phyloP scores from a whole-genome alignment of 1,284 basidiomycete species.

The Melampsora occidentalis region DNA sequence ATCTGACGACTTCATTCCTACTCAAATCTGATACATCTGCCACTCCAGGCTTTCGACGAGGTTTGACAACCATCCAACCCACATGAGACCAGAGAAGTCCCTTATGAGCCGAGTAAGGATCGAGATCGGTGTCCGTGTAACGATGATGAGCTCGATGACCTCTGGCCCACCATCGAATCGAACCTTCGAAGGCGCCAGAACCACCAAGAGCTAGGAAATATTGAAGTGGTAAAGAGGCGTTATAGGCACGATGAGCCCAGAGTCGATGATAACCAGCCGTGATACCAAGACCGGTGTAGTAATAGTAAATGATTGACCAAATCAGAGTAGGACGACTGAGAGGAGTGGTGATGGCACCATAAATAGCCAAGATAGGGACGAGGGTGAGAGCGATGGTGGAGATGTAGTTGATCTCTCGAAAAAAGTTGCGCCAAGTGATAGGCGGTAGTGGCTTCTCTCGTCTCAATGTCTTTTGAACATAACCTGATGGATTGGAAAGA shows the following conservation, averaged over 20 bases:
- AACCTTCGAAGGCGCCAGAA: conserved; percentile 81
- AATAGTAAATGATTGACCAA: conserved; percentile 61
- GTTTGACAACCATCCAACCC: conserved; percentile 91
- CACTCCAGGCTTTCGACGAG: conserved; percentile 77
- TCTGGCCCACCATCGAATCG: conserved; percentile 92
- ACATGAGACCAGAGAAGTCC: conserved; percentile 73
- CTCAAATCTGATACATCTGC: conserved; percentile 82
- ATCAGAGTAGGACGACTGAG: conserved; percentile 67
- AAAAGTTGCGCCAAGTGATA: conserved; percentile 66
- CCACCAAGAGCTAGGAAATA: conserved; percentile 74
- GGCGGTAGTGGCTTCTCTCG: conserved; percentile 57
- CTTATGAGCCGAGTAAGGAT: conserved; percentile 86
- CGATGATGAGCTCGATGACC: conserved; percentile 76
- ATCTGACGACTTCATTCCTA: conserved; percentile 71
- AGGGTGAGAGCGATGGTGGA: conserved; percentile 71
- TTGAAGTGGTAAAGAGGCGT: conserved; percentile 75
- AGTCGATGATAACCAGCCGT: conserved; percentile 82
- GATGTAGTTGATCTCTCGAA: conserved; percentile 71
- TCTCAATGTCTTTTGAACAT: conserved; percentile 79
- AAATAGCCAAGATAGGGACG: conserved; percentile 68
- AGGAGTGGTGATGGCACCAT: conserved; percentile 64
- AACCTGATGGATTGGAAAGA: conserved; percentile 54
- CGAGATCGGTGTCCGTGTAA: conserved; percentile 91
- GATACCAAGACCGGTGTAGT: conserved; percentile 71
- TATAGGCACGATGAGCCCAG: conserved; percentile 88